These are phyloP conservation scores for Leccinum variicolor DNA, from an alignment of 768 basidiomycete genomes.

Conservation along the genomic window DNA sequence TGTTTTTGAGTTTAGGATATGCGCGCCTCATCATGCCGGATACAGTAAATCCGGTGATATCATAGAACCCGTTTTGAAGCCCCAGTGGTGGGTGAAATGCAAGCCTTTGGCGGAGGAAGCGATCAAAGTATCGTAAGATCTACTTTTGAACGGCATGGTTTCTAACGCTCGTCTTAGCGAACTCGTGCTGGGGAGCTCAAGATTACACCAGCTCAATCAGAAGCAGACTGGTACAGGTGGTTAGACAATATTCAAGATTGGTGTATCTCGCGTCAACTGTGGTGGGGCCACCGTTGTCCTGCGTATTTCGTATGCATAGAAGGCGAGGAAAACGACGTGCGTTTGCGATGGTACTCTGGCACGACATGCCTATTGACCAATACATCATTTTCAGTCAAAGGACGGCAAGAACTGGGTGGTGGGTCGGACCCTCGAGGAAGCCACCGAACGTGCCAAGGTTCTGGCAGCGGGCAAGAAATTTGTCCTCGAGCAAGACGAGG, in stretches of 20 bases:
- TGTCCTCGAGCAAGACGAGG: conserved; percentile 87
- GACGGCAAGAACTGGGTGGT: conserved; percentile 91
- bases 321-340: conserved; percentile 64
- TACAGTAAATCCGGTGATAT: conserved; percentile 91
- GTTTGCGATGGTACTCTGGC: conserved; percentile 15
- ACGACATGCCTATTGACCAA: background rate
- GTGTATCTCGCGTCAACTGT: conserved; percentile 98
- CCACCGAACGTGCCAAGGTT: conserved; percentile 65
- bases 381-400: conserved; percentile 38
- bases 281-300: conserved; percentile 98
- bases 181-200: conserved; percentile 83
- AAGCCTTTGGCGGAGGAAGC: conserved; percentile 88
- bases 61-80: conserved; percentile 92
- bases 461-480: conserved; percentile 68
- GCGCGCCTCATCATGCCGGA: conserved; percentile 2
- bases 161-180: conserved; percentile 46
- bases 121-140: conserved; percentile 55
- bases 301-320: conserved; percentile 91
- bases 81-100: conserved; percentile 99
- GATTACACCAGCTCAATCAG: conserved; percentile 81
- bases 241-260: conserved; percentile 94
- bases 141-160: background rate
- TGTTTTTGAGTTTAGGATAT: background rate
- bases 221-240: conserved; percentile 96
- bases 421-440: conserved; percentile 75